Percentiles rank a stretch among this genome's conserved stretches.
Evolutionary conservation across 164 flowering plant genomes (phyloP).

Genomic region (Aristolochia fimbriata): DNA sequence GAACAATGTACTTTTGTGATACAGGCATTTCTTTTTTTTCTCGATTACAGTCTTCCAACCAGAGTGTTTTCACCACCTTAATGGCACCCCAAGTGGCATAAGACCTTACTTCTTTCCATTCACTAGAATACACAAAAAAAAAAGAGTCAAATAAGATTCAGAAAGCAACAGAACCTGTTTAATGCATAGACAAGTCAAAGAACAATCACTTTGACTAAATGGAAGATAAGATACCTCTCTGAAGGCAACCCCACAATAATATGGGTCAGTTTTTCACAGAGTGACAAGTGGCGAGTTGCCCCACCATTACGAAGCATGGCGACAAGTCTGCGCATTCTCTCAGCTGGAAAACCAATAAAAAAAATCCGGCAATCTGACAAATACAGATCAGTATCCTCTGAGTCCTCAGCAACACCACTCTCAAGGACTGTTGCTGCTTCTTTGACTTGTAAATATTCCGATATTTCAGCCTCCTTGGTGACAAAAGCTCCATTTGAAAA

Average conservation of each 20-base stretch:
- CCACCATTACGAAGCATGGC: constrained; percentile 80
- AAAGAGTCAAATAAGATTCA: background rate
- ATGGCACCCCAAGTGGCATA: constrained; percentile 70
- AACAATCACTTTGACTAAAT: background rate
- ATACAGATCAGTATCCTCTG: constrained; percentile 76
- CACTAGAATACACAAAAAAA: constrained; percentile 31
- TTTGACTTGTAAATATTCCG: constrained; percentile 18
- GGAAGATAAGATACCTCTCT: constrained; percentile 24
- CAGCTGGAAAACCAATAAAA: constrained; percentile 70
- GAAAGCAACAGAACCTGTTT: background rate
- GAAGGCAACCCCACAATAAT: constrained; percentile 73
- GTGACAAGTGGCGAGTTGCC: constrained; percentile 74
- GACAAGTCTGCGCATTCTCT: constrained; percentile 71
- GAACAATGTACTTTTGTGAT: constrained; percentile 45
- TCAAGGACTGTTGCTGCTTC: constrained; percentile 29
- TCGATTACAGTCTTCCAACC: constrained; percentile 87
- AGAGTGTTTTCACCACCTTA: constrained; percentile 47
- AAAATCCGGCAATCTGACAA: constrained; percentile 80
- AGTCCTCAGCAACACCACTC: constrained; percentile 74
- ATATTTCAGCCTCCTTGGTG: constrained; percentile 23
- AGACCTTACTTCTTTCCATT: constrained; percentile 59
- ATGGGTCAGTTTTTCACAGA: constrained; percentile 72
- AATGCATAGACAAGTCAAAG: too few relatives aligned
- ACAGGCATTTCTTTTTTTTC: constrained; percentile 76
- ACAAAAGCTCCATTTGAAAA: constrained; percentile 24